Evolutionary conservation across 768 basidiomycete species (phyloP), one percentile per base, ranked within the genome.

Genomic region (Amanita subjunquillea): DNA sequence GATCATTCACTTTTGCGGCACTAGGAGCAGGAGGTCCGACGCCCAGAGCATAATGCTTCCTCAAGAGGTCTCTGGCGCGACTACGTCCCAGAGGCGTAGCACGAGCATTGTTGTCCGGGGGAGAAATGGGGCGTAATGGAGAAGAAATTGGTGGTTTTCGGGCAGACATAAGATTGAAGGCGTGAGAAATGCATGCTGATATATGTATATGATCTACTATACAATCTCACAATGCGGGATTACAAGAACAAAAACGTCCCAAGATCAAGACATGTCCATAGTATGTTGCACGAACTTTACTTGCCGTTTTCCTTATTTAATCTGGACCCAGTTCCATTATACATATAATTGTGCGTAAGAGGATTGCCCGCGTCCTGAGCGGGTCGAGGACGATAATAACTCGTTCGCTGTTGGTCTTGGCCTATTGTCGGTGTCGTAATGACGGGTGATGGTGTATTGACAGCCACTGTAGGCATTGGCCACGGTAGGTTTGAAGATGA

Each of bases 21-120:
- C 73, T 60, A 20, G 87, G 77, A 3, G 77, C 73, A 10, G 87
- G 90, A 30, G 80, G 80, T 0, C 82, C 83, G n/a, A 87, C 69
- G 15, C 83, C 86, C 25, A 94, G 67, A 4, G 90, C 89, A 74
- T 94, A 94, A 61, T 94, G 91, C 58, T 88, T 90, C 60, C 91
- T 73, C 48, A 93, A 61, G 46, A 92, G 64, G 62, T 91, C 88
- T 58, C 85, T 74, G 10, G 90, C 90, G 13, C 83, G 72, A 17
- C 76, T 70, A 59, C 81, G 83, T 20, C 65, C 67, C 2, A 62
- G 64, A 30, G 71, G 69, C 25, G 67, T 64, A 38, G 17, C 17
- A 17, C 17, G 17, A 17, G 17, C 17, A 17, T 17, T 17, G 17
- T 17, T 17, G 17, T 0, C 17, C 17, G 17, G 17, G 17, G 63